Evolutionary conservation across 768 basidiomycete species (phyloP), one percentile per base, ranked within the genome.

Genomic region (Mrakia frigida): DNA sequence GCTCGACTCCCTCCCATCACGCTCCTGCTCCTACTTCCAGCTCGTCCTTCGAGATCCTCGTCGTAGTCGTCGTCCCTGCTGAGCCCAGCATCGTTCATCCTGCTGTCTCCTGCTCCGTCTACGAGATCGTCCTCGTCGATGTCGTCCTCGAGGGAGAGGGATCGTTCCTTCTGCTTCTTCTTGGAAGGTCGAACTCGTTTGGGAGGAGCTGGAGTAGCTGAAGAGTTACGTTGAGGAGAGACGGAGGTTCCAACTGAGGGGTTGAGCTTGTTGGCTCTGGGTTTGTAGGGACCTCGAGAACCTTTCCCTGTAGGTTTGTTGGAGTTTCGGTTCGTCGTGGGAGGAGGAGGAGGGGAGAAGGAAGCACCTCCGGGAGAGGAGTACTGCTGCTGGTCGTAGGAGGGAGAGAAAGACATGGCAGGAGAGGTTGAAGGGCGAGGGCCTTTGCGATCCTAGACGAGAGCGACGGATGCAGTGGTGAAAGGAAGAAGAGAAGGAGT

Each of bases 241-340:
- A 72, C 25, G 31, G 43, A 53, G 7, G 35, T 31, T 53, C 11
- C 70, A 7, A 11, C 52, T 31, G n/a, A 11, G 4, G 50, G n/a
- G n/a, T n/a, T 18, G n/a, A 37, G 9, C 53, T 59, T 72, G 33
- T 72, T 46, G 35, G 50, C 46, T 37, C 46, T 13, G 5, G 46
- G 46, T n/a, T 72, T 72, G 53, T 72, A 72, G 10, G 70, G 70
- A 23, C 70, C 70, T 72, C 70, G n/a, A 18, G 70, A 72, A 2
- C 70, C 70, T 23, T 72, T 72, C 1, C 70, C 70, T 56, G 70
- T 72, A 6, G 70, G 70, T 50, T 72, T 72, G 35, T 37, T 37
- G 33, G 70, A 56, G 21, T 28, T 31, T 23, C 25, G 37, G 37
- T 11, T 35, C 65, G 35, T 21, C 43, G 35, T 18, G 21, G 37